Conservation (phyloP, 179 eudicot genomes). For the Silene coronaria region DNA sequence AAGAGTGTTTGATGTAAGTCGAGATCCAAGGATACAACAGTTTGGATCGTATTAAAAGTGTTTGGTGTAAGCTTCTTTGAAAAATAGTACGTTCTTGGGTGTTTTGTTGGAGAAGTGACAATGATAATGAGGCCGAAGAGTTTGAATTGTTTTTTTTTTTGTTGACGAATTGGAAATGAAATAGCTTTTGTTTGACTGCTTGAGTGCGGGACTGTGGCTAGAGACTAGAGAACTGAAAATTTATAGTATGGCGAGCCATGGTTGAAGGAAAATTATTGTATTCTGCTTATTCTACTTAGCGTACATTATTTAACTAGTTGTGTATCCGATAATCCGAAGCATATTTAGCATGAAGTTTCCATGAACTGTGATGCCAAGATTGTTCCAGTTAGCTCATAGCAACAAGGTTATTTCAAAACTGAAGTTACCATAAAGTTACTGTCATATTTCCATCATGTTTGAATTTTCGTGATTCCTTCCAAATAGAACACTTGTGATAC, state of each 20-base stretch:
- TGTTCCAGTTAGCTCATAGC: neutral
- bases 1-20: no score
- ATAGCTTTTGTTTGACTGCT: slow-evolving; percentile 5
- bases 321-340: neutral
- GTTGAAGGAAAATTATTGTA: neutral
- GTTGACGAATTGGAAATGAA: neutral
- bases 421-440: neutral
- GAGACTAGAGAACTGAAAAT: neutral
- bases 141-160: neutral
- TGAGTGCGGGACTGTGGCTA: neutral
- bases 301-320: neutral
- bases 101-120: neutral
- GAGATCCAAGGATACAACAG: neutral
- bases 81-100: neutral
- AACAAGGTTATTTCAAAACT: neutral
- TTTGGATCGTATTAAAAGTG: neutral
- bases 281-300: neutral
- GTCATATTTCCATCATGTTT: neutral
- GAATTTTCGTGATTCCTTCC: neutral
- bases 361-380: neutral
- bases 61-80: neutral
- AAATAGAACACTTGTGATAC: neutral
- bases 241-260: neutral
- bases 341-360: neutral
- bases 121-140: neutral